Conservation (phyloP, 176 grass and related monocot species). For the Eremochloa ophiuroides region DNA sequence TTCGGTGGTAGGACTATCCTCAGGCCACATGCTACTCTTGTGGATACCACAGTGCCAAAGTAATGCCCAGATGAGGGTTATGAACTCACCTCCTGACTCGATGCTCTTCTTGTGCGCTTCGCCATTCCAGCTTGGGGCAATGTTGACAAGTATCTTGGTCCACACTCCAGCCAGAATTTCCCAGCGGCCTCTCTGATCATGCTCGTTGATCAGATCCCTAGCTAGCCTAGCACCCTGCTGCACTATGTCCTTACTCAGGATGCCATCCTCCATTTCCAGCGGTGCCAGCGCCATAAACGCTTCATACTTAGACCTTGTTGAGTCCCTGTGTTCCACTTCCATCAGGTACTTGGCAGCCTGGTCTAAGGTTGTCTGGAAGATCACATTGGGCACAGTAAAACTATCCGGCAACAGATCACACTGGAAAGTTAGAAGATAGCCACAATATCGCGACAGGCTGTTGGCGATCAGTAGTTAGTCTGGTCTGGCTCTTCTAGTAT, state of each 20-base stretch:
- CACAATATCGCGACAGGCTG: constrained; percentile 39
- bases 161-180: background rate
- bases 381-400: background rate
- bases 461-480: background rate
- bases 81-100: background rate
- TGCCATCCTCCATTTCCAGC: background rate
- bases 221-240: background rate
- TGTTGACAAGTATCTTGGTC: background rate
- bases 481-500: accelerated
- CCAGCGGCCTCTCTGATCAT: background rate
- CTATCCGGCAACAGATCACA: constrained; percentile 18
- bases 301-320: background rate
- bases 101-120: background rate
- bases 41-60: constrained; percentile 15
- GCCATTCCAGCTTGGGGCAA: constrained; percentile 18
- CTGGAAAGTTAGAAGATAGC: constrained; percentile 17
- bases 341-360: background rate
- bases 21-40: background rate
- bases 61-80: constrained; percentile 19
- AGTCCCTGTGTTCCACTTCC: background rate
- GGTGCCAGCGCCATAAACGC: background rate
- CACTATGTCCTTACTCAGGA: background rate
- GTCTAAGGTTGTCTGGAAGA: background rate
- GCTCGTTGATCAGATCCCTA: background rate
- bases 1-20: no score